Base-by-base conservation (phyloP, 2,329 filamentous ascomycete genomes). In the Clonostachys byssicola region DNA sequence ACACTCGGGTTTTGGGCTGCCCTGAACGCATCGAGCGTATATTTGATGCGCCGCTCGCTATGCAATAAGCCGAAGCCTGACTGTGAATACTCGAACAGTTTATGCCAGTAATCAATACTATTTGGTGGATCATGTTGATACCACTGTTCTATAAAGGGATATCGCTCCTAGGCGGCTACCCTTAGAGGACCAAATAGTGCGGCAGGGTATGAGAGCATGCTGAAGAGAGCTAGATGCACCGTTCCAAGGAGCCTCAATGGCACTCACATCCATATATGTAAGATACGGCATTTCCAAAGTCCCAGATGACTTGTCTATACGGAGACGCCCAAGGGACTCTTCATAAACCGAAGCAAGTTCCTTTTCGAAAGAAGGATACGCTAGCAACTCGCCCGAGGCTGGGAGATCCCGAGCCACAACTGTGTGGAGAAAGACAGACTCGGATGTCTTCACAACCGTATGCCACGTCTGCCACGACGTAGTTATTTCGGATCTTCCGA, bases 181-280 rank as follows among this genome's bases (percentile, higher is more conserved):
- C 13, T 46, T 40, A 12, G 53, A 45, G 9, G 61, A 61, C 66
- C 66, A 67, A 12, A 70, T 55, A 6, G 67, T 68, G 45, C 52
- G 55, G 45, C 67, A 71, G n/a, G 67, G 67, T 17, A 70, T 53
- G 6, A 60, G 46, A 4, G 61, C 57, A 42, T 55, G 49, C 23
- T 30, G 23, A 6, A 30, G 23, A 30, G 23, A 30, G 23, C 10
- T 30, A 9, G 9, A 10, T 30, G 23, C 23, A 30, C 23, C 9
- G 23, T 30, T 30, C 23, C 23, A 30, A 10, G 23, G 23, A 30
- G 23, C 23, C 23, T 30, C 23, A 30, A 30, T 30, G 8, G 23
- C 23, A 8, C 23, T 9, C 4, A 30, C 23, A 30, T 30, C 23
- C 23, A 30, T 9, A 30, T 30, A 30, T 30, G 23, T 30, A 30